phyloP scores from a whole-genome alignment of 208 protist species.

The Trypanosoma scelopori region DNA sequence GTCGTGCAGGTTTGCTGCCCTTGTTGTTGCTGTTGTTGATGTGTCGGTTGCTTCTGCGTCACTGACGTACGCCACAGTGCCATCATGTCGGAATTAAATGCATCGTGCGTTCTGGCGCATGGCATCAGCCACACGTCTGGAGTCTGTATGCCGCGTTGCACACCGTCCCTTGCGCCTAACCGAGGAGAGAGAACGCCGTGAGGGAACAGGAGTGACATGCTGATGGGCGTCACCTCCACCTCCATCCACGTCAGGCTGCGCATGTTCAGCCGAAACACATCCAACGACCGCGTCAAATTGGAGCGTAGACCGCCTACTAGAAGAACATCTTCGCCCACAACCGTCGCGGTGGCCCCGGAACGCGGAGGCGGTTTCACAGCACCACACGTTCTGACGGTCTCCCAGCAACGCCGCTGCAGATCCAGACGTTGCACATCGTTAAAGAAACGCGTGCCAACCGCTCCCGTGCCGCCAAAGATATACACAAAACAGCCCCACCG shows the following conservation, averaged over 20 bases:
- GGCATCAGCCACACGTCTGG: too few relatives aligned
- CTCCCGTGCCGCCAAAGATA: slow-evolving; percentile 16
- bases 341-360: not conserved
- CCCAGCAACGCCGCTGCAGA: slow-evolving; percentile 9
- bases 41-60: not conserved
- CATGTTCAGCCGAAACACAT: slow-evolving; percentile 8
- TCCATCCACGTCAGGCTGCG: slow-evolving; percentile 1
- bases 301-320: slow-evolving; percentile 21
- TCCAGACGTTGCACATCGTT: slow-evolving; percentile 17
- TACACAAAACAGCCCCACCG: slow-evolving; percentile 16
- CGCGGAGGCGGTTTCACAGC: slow-evolving; percentile 4
- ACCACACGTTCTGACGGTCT: slow-evolving; percentile 1
- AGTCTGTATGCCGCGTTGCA: slow-evolving; percentile 1
- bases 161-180: not conserved
- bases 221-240: not conserved
- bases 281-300: slow-evolving; percentile 7
- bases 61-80: not conserved
- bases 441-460: slow-evolving; percentile 15
- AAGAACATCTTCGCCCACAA: slow-evolving; percentile 13
- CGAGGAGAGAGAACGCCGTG: not conserved
- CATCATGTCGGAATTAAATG: not conserved
- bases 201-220: not conserved
- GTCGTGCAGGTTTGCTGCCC: too few relatives aligned
- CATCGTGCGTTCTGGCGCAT: not conserved
- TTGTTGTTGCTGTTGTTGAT: not conserved